Percentiles rank a stretch among this genome's conserved stretches.
phyloP scores from a whole-genome alignment of 2,329 filamentous ascomycete species.

The Arthrobotrys musiformis region DNA sequence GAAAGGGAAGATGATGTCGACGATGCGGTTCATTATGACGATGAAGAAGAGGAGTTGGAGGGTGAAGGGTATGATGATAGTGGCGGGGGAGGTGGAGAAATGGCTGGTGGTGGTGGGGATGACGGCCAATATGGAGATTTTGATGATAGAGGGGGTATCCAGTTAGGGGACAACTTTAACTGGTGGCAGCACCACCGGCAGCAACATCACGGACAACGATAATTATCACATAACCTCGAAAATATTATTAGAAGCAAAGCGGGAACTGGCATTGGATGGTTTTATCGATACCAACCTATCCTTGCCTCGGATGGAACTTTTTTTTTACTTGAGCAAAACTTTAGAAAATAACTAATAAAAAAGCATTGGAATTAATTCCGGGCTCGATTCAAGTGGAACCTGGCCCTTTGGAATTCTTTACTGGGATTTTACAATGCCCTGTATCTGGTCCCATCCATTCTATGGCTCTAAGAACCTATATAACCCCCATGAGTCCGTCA shows the following conservation, averaged over 20 bases:
- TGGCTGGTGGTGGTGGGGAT: background rate
- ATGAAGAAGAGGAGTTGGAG: background rate
- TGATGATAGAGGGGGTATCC: conserved; percentile 33
- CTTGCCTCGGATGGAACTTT: conserved; percentile 13
- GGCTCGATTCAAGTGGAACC: background rate
- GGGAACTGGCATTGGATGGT: conserved; percentile 45
- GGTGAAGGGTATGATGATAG: background rate
- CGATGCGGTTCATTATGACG: background rate
- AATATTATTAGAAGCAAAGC: conserved; percentile 15
- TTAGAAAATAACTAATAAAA: conserved; percentile 41
- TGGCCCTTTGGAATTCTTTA: background rate
- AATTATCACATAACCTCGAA: background rate
- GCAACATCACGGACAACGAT: no score
- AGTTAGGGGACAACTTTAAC: conserved; percentile 13
- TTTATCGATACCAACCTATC: conserved; percentile 57
- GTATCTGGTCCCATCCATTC: no score
- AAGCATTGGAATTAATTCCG: conserved; percentile 17
- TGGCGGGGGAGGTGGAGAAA: background rate
- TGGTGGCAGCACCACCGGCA: conserved; percentile 8
- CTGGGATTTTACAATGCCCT: no score
- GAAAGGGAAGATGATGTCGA: conserved; percentile 2
- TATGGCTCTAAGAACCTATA: no score
- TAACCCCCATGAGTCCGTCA: no score
- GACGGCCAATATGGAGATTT: conserved; percentile 14
- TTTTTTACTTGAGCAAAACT: conserved; percentile 9